phyloP scores from a whole-genome alignment of 1,284 basidiomycete species.

The Apiotrichum domesticum region DNA sequence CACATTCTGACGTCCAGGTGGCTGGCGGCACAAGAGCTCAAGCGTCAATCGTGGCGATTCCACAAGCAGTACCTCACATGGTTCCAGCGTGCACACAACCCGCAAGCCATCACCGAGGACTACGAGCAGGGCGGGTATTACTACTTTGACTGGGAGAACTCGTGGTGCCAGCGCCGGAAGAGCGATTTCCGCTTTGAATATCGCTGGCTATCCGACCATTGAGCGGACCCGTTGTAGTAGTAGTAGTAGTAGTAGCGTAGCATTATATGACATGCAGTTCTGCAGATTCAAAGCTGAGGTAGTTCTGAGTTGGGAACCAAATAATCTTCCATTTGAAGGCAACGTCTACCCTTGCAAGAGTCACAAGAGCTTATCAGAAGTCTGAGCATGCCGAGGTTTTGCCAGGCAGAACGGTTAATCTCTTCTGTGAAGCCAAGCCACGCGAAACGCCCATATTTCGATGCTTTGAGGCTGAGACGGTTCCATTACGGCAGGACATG shows the following conservation, averaged over 20 bases:
- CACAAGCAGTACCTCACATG: conserved; percentile 99
- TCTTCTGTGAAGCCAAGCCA: too few species aligned
- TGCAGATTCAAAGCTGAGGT: not conserved
- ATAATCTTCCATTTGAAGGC: too few species aligned
- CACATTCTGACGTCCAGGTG: conserved; percentile 54
- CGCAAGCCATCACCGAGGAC: conserved; percentile 98
- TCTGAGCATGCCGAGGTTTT: too few species aligned
- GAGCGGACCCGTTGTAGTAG: not conserved
- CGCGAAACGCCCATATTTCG: too few species aligned
- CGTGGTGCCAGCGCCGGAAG: conserved; percentile 98
- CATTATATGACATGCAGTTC: not conserved
- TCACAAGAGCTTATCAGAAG: too few species aligned
- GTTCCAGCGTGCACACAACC: conserved; percentile 98
- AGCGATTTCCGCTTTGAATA: conserved; percentile 93
- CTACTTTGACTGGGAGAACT: conserved; percentile 95
- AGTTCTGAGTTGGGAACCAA: too few species aligned
- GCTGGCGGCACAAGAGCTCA: conserved; percentile 93
- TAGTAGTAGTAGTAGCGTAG: not conserved
- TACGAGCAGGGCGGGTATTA: conserved; percentile 98
- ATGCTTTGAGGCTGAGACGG: too few species aligned
- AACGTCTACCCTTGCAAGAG: too few species aligned
- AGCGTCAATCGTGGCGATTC: conserved; percentile 98
- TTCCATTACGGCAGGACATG: too few species aligned
- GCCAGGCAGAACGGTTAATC: too few species aligned
- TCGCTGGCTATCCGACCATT: conserved; percentile 83